Percentiles rank a stretch among this genome's conserved stretches.
Evolutionary conservation across 495 filamentous ascomycete genomes (phyloP).

Genomic region (Recurvomyces mirabilis): DNA sequence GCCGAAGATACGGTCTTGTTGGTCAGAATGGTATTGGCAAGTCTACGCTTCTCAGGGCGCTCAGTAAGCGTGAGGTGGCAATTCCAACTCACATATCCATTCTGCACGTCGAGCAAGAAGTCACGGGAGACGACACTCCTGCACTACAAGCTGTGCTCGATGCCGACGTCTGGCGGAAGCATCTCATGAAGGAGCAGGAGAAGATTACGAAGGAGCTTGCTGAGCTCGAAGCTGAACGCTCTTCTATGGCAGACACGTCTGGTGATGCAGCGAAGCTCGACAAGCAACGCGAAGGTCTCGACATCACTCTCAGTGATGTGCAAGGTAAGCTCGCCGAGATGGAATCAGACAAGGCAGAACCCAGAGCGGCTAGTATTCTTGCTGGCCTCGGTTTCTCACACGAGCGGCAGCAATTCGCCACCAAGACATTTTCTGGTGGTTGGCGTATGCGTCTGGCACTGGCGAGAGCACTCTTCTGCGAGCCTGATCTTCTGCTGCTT

Average conservation of each 20-base stretch:
- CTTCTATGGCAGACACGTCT: conserved; percentile 73
- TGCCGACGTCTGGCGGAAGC: conserved; percentile 97
- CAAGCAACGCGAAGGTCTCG: conserved; percentile 76
- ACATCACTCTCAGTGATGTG: conserved; percentile 79
- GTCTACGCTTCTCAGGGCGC: conserved; percentile 79
- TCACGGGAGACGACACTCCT: conserved; percentile 90
- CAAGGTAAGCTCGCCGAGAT: conserved; percentile 91
- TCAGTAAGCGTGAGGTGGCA: conserved; percentile 86
- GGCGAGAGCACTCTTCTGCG: conserved; percentile 92
- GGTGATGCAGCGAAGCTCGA: conserved; percentile 75
- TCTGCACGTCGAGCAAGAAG: conserved; percentile 98
- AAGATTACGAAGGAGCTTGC: conserved; percentile 74
- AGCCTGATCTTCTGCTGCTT: conserved; percentile 89
- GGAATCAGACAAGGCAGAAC: conserved; percentile 97
- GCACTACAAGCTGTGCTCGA: conserved; percentile 93
- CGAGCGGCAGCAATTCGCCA: conserved; percentile 84
- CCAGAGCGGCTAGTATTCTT: conserved; percentile 86
- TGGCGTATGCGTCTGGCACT: conserved; percentile 98
- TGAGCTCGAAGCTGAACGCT: conserved; percentile 67
- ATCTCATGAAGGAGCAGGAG: conserved; percentile 84
- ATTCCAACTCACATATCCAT: conserved; percentile 97
- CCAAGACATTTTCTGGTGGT: conserved; percentile 97
- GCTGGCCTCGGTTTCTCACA: conserved; percentile 94
- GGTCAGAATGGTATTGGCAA: conserved; percentile 99
- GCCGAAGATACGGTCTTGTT: conserved; percentile 90